phyloP scores from a whole-genome alignment of 495 filamentous ascomycete species.

The Penicillium argentinense region DNA sequence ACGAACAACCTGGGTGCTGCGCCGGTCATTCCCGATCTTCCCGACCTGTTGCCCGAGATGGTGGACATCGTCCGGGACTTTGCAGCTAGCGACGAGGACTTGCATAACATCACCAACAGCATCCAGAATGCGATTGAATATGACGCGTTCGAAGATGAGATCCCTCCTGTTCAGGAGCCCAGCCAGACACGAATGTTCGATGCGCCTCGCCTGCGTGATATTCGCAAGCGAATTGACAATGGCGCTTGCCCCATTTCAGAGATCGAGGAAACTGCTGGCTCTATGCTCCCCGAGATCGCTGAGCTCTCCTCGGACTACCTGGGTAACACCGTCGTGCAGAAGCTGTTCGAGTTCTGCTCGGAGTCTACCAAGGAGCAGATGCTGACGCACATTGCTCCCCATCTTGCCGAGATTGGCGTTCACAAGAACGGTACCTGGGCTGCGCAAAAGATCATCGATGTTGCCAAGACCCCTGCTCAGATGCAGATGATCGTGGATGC shows the following conservation, averaged over 20 bases:
- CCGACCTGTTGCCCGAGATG: conserved; percentile 79
- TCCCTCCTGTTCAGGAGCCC: conserved; percentile 85
- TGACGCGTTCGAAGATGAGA: conserved; percentile 73
- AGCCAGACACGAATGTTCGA: conserved; percentile 90
- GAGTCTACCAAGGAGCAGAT: conserved; percentile 88
- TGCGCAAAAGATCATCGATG: conserved; percentile 98
- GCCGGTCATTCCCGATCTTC: conserved; percentile 68
- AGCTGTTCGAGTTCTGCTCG: conserved; percentile 94
- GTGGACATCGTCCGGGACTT: conserved; percentile 84
- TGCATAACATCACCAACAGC: conserved; percentile 65
- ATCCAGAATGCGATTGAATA: conserved; percentile 76
- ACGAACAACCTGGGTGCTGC: conserved; percentile 45
- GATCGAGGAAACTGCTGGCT: conserved; percentile 86
- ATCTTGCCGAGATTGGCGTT: conserved; percentile 92
- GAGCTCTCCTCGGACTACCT: conserved; percentile 94
- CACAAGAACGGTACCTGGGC: conserved; percentile 99
- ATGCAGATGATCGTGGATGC: conserved; percentile 81
- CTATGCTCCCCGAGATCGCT: conserved; percentile 95
- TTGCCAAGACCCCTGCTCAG: conserved; percentile 80
- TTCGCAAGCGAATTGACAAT: conserved; percentile 96
- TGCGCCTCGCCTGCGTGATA: conserved; percentile 92
- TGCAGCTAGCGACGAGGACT: conserved; percentile 81
- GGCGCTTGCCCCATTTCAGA: conserved; percentile 79
- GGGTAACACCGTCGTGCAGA: conserved; percentile 99
- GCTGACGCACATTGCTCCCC: conserved; percentile 82